Evolutionary conservation across 1,139 yeast genomes (phyloP).

Genomic region (Hemisphaericaspora lyxosophila): DNA sequence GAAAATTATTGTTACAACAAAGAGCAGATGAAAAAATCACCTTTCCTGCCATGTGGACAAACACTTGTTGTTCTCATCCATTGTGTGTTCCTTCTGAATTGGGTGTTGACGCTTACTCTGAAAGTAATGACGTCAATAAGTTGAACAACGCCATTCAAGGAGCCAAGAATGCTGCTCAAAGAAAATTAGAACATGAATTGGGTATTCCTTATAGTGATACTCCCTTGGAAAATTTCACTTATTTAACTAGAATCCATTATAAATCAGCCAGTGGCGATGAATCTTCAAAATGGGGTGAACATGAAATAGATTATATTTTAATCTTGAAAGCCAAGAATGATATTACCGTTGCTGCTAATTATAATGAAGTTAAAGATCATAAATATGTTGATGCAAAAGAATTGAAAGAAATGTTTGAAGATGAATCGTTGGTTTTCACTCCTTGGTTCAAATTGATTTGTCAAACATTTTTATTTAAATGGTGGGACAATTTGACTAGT

Average conservation of each 20-base stretch:
- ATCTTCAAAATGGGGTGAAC: conserved; percentile 93
- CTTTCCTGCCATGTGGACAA: conserved; percentile 96
- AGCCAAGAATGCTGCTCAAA: conserved; percentile 82
- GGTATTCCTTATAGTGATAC: conserved; percentile 70
- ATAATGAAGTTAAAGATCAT: conserved; percentile 82
- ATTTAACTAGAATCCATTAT: conserved; percentile 91
- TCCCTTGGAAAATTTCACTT: conserved; percentile 71
- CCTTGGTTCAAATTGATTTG: conserved; percentile 99
- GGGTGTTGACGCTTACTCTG: conserved; percentile 42
- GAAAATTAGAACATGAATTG: conserved; percentile 89
- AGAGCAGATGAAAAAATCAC: conserved; percentile 96
- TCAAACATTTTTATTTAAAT: conserved; percentile 80
- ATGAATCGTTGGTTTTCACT: conserved; percentile 66
- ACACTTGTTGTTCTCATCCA: conserved; percentile 98
- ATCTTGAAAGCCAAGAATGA: conserved; percentile 65
- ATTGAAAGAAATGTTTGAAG: conserved; percentile 73
- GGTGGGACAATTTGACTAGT: conserved; percentile 83
- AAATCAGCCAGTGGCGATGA: conserved; percentile 72
- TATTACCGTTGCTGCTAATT: conserved; percentile 51
- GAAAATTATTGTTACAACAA: conserved; percentile 81
- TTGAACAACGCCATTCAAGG: conserved; percentile 62
- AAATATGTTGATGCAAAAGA: conserved; percentile 70
- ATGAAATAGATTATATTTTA: conserved; percentile 92
- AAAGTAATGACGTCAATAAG: conserved; percentile 42
- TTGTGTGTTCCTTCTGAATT: conserved; percentile 78